Evolutionary conservation across 192 early-diverging fungal species (phyloP).

Genomic region (Diversispora eburnea): DNA sequence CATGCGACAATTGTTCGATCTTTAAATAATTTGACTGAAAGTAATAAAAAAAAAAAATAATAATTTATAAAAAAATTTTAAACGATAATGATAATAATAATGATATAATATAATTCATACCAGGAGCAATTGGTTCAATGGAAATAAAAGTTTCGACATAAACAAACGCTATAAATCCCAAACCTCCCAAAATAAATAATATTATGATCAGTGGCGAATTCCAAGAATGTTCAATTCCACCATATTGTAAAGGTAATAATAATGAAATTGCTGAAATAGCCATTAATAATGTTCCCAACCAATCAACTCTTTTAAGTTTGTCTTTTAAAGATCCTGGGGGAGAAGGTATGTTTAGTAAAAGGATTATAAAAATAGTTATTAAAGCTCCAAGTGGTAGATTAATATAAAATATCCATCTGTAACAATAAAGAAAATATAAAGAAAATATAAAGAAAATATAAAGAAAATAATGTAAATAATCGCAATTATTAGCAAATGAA

Average conservation of each 20-base stretch:
- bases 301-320: slow-evolving; percentile 63
- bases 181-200: not conserved
- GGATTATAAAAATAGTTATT: slow-evolving; percentile 17
- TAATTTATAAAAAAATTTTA: not conserved
- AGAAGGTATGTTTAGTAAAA: slow-evolving; percentile 50
- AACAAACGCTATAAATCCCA: not conserved
- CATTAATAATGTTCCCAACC: slow-evolving; percentile 51
- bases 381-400: slow-evolving; percentile 37
- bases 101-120: not conserved
- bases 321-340: slow-evolving; percentile 38
- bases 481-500: too few species aligned
- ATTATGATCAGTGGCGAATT: not conserved
- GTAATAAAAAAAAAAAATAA: not conserved
- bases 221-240: slow-evolving; percentile 62
- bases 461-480: too few species aligned
- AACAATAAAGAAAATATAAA: too few species aligned
- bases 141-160: slow-evolving; percentile 64
- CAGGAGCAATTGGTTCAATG: slow-evolving; percentile 61
- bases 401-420: slow-evolving; percentile 66
- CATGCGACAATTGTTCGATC: too few species aligned
- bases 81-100: not conserved
- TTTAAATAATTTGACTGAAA: not conserved
- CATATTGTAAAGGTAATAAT: slow-evolving; percentile 60
- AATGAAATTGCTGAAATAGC: slow-evolving; percentile 50
- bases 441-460: too few species aligned